Evolutionary conservation across 768 basidiomycete species (phyloP).

Genomic region (Pisolithus orientalis): DNA sequence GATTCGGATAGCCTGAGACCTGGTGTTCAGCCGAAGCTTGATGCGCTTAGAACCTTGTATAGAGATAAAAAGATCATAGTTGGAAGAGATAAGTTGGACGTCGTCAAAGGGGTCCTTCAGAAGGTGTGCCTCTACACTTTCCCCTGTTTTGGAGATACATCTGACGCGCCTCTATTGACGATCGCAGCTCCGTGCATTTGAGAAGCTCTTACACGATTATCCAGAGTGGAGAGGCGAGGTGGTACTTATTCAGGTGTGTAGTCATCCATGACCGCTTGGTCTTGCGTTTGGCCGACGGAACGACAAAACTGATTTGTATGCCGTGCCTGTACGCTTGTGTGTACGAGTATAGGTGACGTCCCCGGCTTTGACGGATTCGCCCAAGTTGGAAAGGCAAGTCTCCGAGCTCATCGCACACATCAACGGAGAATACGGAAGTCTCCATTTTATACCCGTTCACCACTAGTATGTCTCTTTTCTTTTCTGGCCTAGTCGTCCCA

Average conservation of each 20-base stretch:
- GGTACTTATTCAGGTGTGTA: constrained; percentile 47
- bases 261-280: background rate
- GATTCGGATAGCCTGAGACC: constrained; percentile 47
- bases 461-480: constrained; percentile 71
- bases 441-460: constrained; percentile 96
- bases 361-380: constrained; percentile 85
- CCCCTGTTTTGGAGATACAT: background rate
- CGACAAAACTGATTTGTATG: constrained; percentile 34
- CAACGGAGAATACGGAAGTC: constrained; percentile 89
- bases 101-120: constrained; percentile 96
- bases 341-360: constrained; percentile 65
- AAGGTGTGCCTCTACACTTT: constrained; percentile 48
- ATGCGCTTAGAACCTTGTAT: constrained; percentile 77
- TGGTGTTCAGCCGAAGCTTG: constrained; percentile 86
- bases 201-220: constrained; percentile 88
- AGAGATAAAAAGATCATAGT: constrained; percentile 98
- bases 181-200: constrained; percentile 81
- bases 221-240: constrained; percentile 94
- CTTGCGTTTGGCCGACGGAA: too few species aligned
- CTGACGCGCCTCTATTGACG: background rate
- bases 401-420: constrained; percentile 93
- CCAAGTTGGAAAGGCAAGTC: constrained; percentile 88
- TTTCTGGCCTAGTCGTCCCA: background rate
- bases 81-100: constrained; percentile 94
- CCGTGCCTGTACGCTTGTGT: constrained; percentile 24